Percentiles rank a stretch among this genome's conserved stretches.
Conservation (phyloP, 257 asterid genomes). For the Capsicum pubescens region DNA sequence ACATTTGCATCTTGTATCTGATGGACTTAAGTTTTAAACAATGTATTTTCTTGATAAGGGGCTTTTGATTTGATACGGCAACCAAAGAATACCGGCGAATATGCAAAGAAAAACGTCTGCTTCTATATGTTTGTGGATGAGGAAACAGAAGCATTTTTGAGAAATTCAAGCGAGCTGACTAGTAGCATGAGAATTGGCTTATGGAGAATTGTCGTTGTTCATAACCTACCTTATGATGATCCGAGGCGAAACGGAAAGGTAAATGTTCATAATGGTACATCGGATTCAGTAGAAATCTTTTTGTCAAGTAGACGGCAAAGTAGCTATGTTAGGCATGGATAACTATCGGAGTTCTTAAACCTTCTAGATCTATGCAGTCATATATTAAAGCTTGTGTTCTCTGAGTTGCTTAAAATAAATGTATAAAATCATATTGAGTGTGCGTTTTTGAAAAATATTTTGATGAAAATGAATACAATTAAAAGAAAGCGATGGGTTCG, state of each 20-base stretch:
- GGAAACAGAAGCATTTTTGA: slow-evolving; percentile 66
- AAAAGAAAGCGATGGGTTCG: not conserved
- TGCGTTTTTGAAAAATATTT: not conserved
- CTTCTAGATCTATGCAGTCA: not conserved
- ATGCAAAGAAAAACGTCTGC: slow-evolving; percentile 66
- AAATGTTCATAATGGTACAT: not conserved
- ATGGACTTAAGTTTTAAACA: slow-evolving; percentile 34
- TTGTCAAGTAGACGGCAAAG: not conserved
- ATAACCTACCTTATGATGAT: slow-evolving; percentile 78
- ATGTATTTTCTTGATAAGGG: slow-evolving; percentile 54
- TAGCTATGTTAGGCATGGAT: not conserved
- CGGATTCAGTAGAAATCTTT: not conserved
- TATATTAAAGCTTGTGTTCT: not conserved
- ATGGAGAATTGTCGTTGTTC: slow-evolving; percentile 87
- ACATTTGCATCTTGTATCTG: not conserved
- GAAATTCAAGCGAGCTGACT: slow-evolving; percentile 66
- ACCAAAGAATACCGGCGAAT: slow-evolving; percentile 80
- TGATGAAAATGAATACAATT: not conserved
- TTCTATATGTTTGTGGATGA: slow-evolving; percentile 91
- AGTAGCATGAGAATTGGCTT: slow-evolving; percentile 71
- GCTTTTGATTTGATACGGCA: slow-evolving; percentile 91
- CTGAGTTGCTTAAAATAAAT: not conserved
- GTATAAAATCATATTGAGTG: not conserved
- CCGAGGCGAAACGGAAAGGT: slow-evolving; percentile 98
- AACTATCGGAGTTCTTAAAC: slow-evolving; percentile 6